Percentiles rank a stretch among this genome's conserved stretches.
Conservation (phyloP, 2,329 filamentous ascomycete species). For the Rutstroemia sp. region DNA sequence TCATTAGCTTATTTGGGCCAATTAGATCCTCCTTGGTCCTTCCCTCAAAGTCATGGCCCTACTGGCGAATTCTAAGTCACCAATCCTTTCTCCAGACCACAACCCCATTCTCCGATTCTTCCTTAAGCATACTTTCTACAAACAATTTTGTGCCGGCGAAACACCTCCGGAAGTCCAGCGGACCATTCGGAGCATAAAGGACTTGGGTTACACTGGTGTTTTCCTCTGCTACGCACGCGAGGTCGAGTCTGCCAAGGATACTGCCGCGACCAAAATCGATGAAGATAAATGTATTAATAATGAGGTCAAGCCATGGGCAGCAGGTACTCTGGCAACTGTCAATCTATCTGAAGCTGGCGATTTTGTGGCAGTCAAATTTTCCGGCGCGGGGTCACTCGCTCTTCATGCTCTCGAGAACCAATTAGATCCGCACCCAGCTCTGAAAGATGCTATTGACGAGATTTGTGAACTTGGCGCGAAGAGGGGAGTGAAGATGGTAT, state of each 20-base stretch:
- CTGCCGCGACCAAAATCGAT: constrained; percentile 38
- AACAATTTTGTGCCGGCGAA: constrained; percentile 85
- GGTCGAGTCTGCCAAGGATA: constrained; percentile 47
- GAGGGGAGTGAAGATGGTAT: constrained; percentile 66
- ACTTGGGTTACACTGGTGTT: constrained; percentile 73
- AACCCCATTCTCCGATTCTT: constrained; percentile 65
- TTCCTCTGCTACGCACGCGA: constrained; percentile 81
- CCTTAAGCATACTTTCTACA: constrained; percentile 79
- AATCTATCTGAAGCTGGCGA: constrained; percentile 42
- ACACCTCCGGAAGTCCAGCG: constrained; percentile 57
- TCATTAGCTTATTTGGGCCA: constrained; percentile 14
- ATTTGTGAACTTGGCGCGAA: constrained; percentile 67
- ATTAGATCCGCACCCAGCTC: constrained; percentile 52
- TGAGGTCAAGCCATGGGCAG: constrained; percentile 64
- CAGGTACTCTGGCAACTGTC: constrained; percentile 69
- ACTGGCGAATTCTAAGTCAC: constrained; percentile 61
- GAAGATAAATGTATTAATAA: constrained; percentile 42
- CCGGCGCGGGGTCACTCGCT: constrained; percentile 70
- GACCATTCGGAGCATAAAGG: constrained; percentile 59
- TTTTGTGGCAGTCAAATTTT: constrained; percentile 59
- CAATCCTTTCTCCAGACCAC: constrained; percentile 63
- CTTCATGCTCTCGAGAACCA: constrained; percentile 58
- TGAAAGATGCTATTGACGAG: constrained; percentile 62
- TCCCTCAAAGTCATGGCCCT: constrained; percentile 61
- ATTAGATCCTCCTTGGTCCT: constrained; percentile 54